Evolutionary conservation across 2,329 filamentous ascomycete genomes (phyloP).

Genomic region (Colletotrichum ledebouriae): DNA sequence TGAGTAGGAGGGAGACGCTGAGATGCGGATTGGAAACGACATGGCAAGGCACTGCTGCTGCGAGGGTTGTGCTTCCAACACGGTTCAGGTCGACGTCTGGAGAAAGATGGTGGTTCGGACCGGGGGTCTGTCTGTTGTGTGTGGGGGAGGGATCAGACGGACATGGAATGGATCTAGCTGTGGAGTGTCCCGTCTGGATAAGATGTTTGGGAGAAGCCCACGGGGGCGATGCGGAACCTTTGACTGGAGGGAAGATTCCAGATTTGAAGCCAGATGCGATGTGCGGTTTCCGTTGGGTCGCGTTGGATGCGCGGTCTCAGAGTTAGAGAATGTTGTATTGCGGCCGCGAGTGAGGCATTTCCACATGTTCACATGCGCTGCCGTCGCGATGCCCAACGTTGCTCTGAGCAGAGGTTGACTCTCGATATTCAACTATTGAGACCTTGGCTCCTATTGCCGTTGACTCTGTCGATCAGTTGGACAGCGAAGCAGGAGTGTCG

Average conservation of each 20-base stretch:
- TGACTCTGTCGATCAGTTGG: constrained; percentile 7
- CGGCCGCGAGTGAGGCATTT: constrained; percentile 15
- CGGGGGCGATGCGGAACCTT: constrained; percentile 22
- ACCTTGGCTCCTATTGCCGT: neutral
- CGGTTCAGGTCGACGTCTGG: constrained; percentile 13
- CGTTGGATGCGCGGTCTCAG: constrained; percentile 5
- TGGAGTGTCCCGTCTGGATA: constrained; percentile 16
- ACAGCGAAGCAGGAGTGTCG: neutral
- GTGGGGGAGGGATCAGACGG: constrained; percentile 27
- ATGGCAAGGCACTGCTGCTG: neutral
- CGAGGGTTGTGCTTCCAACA: neutral
- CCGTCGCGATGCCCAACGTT: neutral
- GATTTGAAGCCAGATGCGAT: constrained; percentile 10
- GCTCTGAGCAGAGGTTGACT: neutral
- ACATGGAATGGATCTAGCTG: constrained; percentile 22
- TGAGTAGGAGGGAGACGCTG: neutral
- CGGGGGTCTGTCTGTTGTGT: constrained; percentile 11
- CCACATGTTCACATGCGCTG: neutral
- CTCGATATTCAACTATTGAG: neutral
- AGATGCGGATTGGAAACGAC: constrained; percentile 9
- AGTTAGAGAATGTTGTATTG: constrained; percentile 2
- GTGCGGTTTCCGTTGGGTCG: constrained; percentile 21
- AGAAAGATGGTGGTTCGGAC: constrained; percentile 22
- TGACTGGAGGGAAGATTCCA: constrained; percentile 36
- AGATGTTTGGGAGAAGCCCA: constrained; percentile 14